Percentiles rank a stretch among this genome's conserved stretches.
Evolutionary conservation across 192 early-diverging fungal genomes (phyloP).

Genomic region (Allomyces macrogynus): DNA sequence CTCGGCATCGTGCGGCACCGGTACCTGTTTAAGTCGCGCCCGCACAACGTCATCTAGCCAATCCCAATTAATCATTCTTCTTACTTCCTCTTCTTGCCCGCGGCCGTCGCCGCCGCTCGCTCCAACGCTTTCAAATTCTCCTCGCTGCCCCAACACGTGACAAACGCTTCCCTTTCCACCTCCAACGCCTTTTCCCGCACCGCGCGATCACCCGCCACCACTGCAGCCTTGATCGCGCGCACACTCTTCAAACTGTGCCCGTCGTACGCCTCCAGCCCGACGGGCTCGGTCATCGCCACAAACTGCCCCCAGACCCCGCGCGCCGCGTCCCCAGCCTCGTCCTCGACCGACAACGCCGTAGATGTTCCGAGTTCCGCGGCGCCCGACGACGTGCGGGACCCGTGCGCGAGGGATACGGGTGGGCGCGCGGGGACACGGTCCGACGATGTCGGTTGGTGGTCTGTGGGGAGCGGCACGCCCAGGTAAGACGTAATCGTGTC

Average conservation of each 20-base stretch:
- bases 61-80: too few species aligned
- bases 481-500: background rate
- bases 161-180: too few species aligned
- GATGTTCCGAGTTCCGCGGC: background rate
- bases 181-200: too few species aligned
- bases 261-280: background rate
- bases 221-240: background rate
- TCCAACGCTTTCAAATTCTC: too few species aligned
- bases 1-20: too few species aligned
- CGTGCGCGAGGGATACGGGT: background rate
- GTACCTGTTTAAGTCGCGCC: too few species aligned
- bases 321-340: background rate
- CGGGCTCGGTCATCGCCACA: background rate
- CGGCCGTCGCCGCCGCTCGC: too few species aligned
- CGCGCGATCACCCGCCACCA: background rate
- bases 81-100: too few species aligned
- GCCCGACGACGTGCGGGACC: background rate
- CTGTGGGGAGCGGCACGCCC: background rate
- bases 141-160: too few species aligned
- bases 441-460: background rate
- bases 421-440: background rate
- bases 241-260: background rate
- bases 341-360: background rate
- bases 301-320: background rate
- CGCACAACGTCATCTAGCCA: too few species aligned